Base-by-base conservation (phyloP, 495 filamentous ascomycete species). In the Beverwykella pulmonaria region DNA sequence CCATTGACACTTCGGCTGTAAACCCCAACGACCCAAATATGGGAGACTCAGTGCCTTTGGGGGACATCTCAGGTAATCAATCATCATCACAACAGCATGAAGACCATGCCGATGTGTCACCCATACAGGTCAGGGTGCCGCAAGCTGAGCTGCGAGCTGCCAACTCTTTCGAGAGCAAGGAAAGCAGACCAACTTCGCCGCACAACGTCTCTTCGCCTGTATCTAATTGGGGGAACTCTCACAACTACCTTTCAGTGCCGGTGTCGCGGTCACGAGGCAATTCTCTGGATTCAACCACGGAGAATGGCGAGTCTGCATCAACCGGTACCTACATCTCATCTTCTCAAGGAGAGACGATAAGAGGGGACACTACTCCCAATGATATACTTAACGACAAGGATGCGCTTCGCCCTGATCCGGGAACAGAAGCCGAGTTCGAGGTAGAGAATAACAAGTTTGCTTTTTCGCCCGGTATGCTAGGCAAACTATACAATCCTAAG, bases 101-200 rank as follows among this genome's bases (percentile, higher is more conserved):
- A 26, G 52, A 59, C 23, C 22, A 46, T 6, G 23, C 32, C 2
- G 60, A 59, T 39, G 61, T 61, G 1, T 63, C 67, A 4, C 67
- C 66, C 12, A 60, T 44, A 1, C 57, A 59, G 48, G 20, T 48
- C 20, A 61, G 41, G 44, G 48, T 52, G 69, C 53, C 67, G 84
- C 88, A 26, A 48, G 80, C 84, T 8, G 89, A 93, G 55, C 73
- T 83, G 52, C 84, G 86, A 56, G 81, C 79, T 26, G 77, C 83
- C 0, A 80, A 79, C 56, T 92, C 90, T 3, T 91, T 91, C 49
- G 91, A 96, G 63, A 86, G 83, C 67, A 84, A 80, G 71, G 89
- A 92, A 61, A 90, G 88, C 72, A 81, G 91, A 58, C 92, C 92
- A n/a, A 92, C 89, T 0, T 96, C 92, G 47, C 90, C 92, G 0